Base-by-base conservation (phyloP, 495 filamentous ascomycete genomes). In the Penicillium malachiteum region DNA sequence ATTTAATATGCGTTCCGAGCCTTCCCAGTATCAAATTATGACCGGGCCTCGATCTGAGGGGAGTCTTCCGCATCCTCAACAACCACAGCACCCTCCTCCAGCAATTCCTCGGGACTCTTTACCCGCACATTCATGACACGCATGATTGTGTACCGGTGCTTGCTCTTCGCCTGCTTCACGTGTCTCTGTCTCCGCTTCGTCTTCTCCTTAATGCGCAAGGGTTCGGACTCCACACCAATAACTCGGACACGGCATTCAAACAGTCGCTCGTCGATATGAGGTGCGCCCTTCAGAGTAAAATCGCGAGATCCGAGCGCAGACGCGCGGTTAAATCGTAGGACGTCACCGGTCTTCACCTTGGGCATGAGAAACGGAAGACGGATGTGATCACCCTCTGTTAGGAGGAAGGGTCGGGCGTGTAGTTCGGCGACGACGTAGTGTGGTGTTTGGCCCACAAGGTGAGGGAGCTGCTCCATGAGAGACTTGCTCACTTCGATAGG, bases 291-390 rank as follows among this genome's bases (percentile, higher is more conserved):
- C 42, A 97, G 75, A 32, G 94, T 96, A 74, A 88, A 96, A 62
- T 97, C 94, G 52, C 94, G 81, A 44, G 87, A 92, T 5, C 94
- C 94, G 10, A 98, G 65, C 21, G 81, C 76, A 7, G 79, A 82
- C 16, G 90, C 94, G 18, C 90, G 84, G 72, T 96, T 92, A 45
- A 98, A 82, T 13, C 92, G 89, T 43, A 98, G 75, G 35, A 91
- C 71, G 64, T 96, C 91, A 1, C 94, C 94, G 0, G 91, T 84
- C 49, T 80, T 73, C 1, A 95, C 93, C 30, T 83, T 84, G 26
- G 87, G 86, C 88, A 97, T 91, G 59, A 83, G 83, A 81, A 97
- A 97, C n/a, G 94, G 95, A 40, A 98, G 84, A n/a, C 91, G 90
- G 2, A 98, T 60, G 38, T 80, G 81, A 69, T 97, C 94, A 57